These are phyloP conservation scores for Yamadazyma insecticola DNA, from an alignment of 805 yeast species.

Conservation along the genomic window DNA sequence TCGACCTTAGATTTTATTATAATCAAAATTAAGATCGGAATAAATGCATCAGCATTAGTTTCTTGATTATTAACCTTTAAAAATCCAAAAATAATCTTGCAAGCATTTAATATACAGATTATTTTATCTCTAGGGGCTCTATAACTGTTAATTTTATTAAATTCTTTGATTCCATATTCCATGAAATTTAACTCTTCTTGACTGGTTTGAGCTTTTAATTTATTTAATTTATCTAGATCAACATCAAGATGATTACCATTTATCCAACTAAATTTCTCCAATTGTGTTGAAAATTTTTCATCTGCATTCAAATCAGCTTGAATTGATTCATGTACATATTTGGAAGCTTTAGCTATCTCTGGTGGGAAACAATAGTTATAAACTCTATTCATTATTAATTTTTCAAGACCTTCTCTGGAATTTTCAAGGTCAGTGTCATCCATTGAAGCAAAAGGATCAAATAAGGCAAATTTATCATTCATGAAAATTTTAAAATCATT, in stretches of 20 bases:
- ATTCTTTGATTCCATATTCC: slow-evolving; percentile 64
- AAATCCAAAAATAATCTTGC: slow-evolving; percentile 87
- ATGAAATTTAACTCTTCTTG: slow-evolving; percentile 42
- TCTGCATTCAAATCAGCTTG: slow-evolving; percentile 63
- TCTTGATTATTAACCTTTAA: slow-evolving; percentile 69
- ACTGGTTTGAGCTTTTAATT: slow-evolving; percentile 15
- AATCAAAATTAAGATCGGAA: slow-evolving; percentile 83
- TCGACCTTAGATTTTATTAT: slow-evolving; percentile 64
- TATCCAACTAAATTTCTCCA: slow-evolving; percentile 67
- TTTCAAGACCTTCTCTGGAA: slow-evolving; percentile 88
- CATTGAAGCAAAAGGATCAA: slow-evolving; percentile 72
- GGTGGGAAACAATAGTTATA: slow-evolving; percentile 82
- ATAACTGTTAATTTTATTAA: slow-evolving; percentile 72
- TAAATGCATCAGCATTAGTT: slow-evolving; percentile 84
- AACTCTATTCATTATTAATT: slow-evolving; percentile 82
- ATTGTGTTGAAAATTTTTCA: slow-evolving; percentile 41
- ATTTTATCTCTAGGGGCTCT: slow-evolving; percentile 94
- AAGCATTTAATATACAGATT: slow-evolving; percentile 84
- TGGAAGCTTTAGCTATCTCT: slow-evolving; percentile 35
- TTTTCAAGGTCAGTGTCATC: slow-evolving; percentile 56
- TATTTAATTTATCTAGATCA: slow-evolving; percentile 37
- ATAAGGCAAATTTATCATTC: slow-evolving; percentile 52
- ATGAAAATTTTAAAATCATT: slow-evolving; percentile 75
- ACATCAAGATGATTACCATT: slow-evolving; percentile 76
- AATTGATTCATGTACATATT: slow-evolving; percentile 15